Evolutionary conservation across 2,329 filamentous ascomycete genomes (phyloP), one percentile per base, ranked within the genome.

Genomic region (Beauveria brongniartii): DNA sequence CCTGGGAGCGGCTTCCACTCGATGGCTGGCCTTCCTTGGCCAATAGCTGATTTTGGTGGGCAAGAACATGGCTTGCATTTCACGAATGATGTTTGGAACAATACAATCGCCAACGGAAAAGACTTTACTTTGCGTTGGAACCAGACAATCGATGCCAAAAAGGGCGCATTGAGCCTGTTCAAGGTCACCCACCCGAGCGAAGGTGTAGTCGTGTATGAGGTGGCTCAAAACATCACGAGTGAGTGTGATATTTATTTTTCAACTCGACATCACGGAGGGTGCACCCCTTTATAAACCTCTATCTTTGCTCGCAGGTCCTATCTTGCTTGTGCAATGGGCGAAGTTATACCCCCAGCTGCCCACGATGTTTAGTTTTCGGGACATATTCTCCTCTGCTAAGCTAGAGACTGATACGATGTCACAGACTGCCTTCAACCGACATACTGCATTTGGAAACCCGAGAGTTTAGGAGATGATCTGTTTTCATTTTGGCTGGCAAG

Each of bases 11-110:
- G 57, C 41, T 59, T 59, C 62, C 57, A 56, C 52, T 57, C 48
- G 47, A 70, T 69, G 69, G 65, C 64, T 52, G 61, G 64, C 54
- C 60, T 61, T 54, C 62, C 63, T 46, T 55, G 62, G 55, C 61
- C 57, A 54, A 58, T 55, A 9, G 55, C 62, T 48, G 55, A 61
- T 43, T 58, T 61, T 50, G 63, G 64, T 50, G 48, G 59, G n/a
- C 63, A 62, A n/a, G 67, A 65, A 48, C 65, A 70, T 46, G 68
- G 70, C 47, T 64, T 72, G 26, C 69, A 63, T 9, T 73, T 73
- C 56, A 63, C 69, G 24, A 73, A 73, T 59, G 66, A 70, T 37
- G 65, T 69, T 20, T 73, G 71, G 70, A 73, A 73, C 65, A 68
- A 69, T 18, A 73, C 67, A 61, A 72, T 73, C 12, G 65, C 68